Evolutionary conservation across 2,329 filamentous ascomycete species (phyloP).

Genomic region (Ophiostoma pallidulum): DNA sequence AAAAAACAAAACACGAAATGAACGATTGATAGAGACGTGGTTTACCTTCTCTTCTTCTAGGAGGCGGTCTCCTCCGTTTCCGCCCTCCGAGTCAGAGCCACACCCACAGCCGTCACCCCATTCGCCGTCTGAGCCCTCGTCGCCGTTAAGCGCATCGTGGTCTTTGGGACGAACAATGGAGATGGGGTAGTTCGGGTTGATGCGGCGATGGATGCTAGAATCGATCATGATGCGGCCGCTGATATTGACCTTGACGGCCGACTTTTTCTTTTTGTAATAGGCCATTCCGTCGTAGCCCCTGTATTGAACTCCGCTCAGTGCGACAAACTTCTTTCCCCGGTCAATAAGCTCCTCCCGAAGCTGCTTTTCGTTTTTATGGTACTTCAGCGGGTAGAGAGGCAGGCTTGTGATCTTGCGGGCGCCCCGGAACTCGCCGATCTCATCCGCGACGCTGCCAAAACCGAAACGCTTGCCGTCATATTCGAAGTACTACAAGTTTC

Average conservation of each 20-base stretch:
- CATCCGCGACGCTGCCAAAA: conserved; percentile 58
- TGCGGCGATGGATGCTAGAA: conserved; percentile 67
- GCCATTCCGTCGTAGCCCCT: conserved; percentile 75
- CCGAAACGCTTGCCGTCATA: conserved; percentile 84
- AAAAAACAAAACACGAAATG: too few species aligned
- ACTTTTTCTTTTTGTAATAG: conserved; percentile 72
- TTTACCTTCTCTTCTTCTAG: conserved; percentile 32
- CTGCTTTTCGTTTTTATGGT: conserved; percentile 62
- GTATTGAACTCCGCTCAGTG: conserved; percentile 75
- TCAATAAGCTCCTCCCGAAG: conserved; percentile 61
- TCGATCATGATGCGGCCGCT: conserved; percentile 86
- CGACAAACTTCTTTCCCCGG: conserved; percentile 75
- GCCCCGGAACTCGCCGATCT: conserved; percentile 69
- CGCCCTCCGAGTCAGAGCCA: conserved; percentile 31
- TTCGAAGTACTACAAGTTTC: conserved; percentile 55
- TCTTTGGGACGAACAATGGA: conserved; percentile 66
- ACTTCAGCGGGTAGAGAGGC: conserved; percentile 65
- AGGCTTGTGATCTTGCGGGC: conserved; percentile 74
- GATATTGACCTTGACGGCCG: conserved; percentile 69
- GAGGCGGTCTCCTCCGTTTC: conserved; percentile 26
- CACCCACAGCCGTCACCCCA: conserved; percentile 22
- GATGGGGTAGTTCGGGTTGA: conserved; percentile 78
- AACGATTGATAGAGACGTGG: too few species aligned
- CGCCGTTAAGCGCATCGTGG: conserved; percentile 47
- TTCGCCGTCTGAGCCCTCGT: conserved; percentile 37